Conservation (phyloP, 2,329 filamentous ascomycete species). For the Colletotrichum sp. region DNA sequence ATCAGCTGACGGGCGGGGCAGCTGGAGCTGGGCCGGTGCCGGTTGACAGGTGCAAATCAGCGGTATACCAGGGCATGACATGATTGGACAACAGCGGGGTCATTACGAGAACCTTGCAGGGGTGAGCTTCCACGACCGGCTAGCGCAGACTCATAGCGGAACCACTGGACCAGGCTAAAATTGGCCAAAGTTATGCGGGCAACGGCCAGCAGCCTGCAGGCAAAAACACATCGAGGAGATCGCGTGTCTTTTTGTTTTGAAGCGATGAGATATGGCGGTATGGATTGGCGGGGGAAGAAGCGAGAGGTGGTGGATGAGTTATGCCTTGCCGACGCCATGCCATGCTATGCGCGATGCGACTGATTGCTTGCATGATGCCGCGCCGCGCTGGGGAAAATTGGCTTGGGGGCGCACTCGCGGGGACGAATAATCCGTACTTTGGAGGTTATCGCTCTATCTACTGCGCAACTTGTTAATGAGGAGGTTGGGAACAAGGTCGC, state of each 20-base stretch:
- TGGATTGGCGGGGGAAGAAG: constrained; percentile 12
- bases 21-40: neutral
- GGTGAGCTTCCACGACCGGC: neutral
- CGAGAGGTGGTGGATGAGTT: neutral
- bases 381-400: neutral
- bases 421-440: neutral
- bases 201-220: neutral
- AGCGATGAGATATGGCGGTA: constrained; percentile 7
- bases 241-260: constrained; percentile 2
- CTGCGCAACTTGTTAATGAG: neutral
- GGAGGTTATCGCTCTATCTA: neutral
- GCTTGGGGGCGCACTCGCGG: neutral
- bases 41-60: neutral
- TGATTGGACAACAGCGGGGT: neutral
- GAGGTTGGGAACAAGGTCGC: neutral
- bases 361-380: constrained; percentile 6
- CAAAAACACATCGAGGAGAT: neutral
- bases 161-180: neutral
- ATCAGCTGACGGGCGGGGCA: constrained; percentile 5
- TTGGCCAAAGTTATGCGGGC: constrained; percentile 19
- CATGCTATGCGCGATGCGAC: neutral
- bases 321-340: neutral
- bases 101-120: neutral
- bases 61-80: neutral
- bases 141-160: neutral